Percentiles rank a stretch among this genome's conserved stretches.
Evolutionary conservation across 2,329 filamentous ascomycete species (phyloP).

Genomic region (Arthrobotrys entomopaga): DNA sequence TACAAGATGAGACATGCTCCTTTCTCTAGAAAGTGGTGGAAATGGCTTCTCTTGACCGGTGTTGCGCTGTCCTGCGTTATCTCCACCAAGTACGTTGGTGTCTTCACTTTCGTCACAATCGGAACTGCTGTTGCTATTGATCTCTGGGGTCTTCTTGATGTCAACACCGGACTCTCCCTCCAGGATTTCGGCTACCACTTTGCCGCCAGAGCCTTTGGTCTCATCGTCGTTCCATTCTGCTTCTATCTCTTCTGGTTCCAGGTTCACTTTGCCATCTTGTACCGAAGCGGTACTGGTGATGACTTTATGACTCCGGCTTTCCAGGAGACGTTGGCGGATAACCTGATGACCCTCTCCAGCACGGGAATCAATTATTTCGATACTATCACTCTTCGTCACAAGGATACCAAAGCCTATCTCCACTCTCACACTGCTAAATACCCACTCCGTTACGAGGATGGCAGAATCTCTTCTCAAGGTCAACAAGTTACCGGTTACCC

Average conservation of each 20-base stretch:
- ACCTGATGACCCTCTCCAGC: constrained; percentile 87
- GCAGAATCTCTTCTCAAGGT: constrained; percentile 91
- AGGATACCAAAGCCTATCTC: constrained; percentile 95
- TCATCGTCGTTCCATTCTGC: constrained; percentile 91
- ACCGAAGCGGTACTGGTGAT: constrained; percentile 88
- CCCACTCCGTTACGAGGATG: constrained; percentile 94
- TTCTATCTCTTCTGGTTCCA: constrained; percentile 99
- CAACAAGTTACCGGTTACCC: constrained; percentile 99
- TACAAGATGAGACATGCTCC: constrained; percentile 92
- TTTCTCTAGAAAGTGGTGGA: constrained; percentile 98
- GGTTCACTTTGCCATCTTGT: constrained; percentile 93
- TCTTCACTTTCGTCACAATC: constrained; percentile 96
- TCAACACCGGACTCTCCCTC: constrained; percentile 85
- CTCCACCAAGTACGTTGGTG: constrained; percentile 96
- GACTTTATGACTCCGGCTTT: constrained; percentile 99
- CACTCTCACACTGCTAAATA: constrained; percentile 92
- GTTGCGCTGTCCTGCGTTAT: constrained; percentile 97
- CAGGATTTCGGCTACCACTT: constrained; percentile 89
- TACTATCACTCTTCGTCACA: constrained; percentile 86
- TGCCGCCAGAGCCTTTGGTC: constrained; percentile 80
- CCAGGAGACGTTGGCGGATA: constrained; percentile 96
- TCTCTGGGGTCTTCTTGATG: constrained; percentile 90
- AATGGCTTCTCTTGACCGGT: constrained; percentile 95
- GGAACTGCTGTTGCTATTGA: constrained; percentile 93
- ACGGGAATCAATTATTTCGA: constrained; percentile 91